Evolutionary conservation across 371 early-diverging fungal genomes (phyloP), one percentile per base, ranked within the genome.

Genomic region (Circinella umbellata): DNA sequence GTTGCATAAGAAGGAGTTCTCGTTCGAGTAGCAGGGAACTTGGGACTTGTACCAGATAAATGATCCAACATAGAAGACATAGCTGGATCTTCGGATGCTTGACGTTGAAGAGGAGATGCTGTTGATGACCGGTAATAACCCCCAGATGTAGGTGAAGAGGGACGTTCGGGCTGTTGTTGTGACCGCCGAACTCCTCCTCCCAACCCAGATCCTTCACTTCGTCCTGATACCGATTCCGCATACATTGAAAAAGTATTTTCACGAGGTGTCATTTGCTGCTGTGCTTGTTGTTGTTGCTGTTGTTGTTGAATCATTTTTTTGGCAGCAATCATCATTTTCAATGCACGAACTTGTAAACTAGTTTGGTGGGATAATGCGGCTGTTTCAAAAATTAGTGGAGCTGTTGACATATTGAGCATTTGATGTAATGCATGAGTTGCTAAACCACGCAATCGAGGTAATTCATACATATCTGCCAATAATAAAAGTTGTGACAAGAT

Each of bases 401-500:
- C 89, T 0, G 83, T 89, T 15, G 77, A 72, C 65, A 81, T 85
- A 64, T 82, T 83, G 42, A 88, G 77, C 70, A 82, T 82, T 72
- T 83, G 86, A 61, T 86, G 86, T n/a, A 91, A 73, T 59, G 83
- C 81, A 46, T 78, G 76, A 0, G 79, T 82, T 1, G 83, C 74
- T 8, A 86, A 78, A 54, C 78, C 79, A 11, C 78, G 79, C 10
- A 91, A 80, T 10, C 82, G 73, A 34, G 87, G 80, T 39, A 91
- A 68, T 36, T 81, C 77, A 73, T 89, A 89, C 67, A 81, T 74
- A 59, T 84, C 86, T 7, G 90, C 83, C 17, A 88, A 42, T 3
- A 81, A 77, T 27, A 91, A 63, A 1, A 91, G 71, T 47, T 88
- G 89, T 39, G 86, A 84, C 8, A 91, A 73, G 9, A 88, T 84